Base-by-base conservation (phyloP, 495 filamentous ascomycete species). In the Schizothecium vesticola region DNA sequence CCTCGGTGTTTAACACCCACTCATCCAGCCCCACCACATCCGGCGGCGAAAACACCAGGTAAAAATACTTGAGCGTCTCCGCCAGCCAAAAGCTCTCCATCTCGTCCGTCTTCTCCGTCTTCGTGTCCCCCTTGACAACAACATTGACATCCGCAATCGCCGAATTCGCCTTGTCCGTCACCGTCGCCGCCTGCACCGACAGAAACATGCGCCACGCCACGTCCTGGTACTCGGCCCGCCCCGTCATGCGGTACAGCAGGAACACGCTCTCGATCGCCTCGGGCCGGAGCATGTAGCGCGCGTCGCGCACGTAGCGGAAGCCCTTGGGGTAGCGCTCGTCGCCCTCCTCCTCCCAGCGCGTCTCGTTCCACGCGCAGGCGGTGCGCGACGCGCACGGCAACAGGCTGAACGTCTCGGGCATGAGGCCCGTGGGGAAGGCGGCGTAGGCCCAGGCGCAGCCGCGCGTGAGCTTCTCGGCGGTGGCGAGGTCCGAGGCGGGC, bases 371-470 rank as follows among this genome's bases (percentile, higher is more conserved):
- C 9, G 31, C 19, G 63, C 80, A 82, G 3, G 65, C 33, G 8
- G 70, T 71, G 23, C 69, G 61, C 1, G 70, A 66, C 31, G 83
- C 77, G 73, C 93, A 97, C 3, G 84, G 77, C 3, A 89, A 68
- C 25, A 89, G 76, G 22, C 75, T 68, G 74, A 92, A 93, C 13
- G 78, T 79, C 77, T 97, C 94, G 1, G 94, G 93, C 92, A 95
- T 95, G 69, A 97, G 89, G 11, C 94, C 93, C 0, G 89, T 88
- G 13, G 86, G 82, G 33, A 92, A 92, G 12, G 86, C 83, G 63
- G 88, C 83, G 73, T 97, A 97, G 0, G 91, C 87, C 93, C 92
- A 97, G 16, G 93, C 88, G 71, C 93, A 97, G 22, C 93, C 94
- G 65, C 94, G 90, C 0, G 91, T 90, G 29, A 97, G 82, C 71